Evolutionary conservation across 306 rosid species (phyloP).

Genomic region (Inga oerstediana): DNA sequence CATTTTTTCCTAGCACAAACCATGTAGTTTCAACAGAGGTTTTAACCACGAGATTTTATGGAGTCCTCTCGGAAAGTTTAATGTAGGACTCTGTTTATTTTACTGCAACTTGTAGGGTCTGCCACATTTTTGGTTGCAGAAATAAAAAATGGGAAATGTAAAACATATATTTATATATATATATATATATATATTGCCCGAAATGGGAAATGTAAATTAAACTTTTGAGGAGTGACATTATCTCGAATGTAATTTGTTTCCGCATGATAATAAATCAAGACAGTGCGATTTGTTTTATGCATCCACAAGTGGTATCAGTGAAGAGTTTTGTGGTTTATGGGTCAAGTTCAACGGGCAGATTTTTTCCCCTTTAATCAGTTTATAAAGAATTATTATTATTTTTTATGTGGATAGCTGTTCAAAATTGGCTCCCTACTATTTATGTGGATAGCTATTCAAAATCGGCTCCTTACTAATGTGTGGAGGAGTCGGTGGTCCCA

Average conservation of each 20-base stretch:
- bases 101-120: slow-evolving; percentile 31
- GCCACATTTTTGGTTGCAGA: slow-evolving; percentile 31
- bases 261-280: slow-evolving; percentile 41
- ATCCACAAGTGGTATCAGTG: slow-evolving; percentile 20
- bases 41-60: slow-evolving; percentile 30
- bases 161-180: no score
- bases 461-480: no score
- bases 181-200: no score
- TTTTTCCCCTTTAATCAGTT: background rate
- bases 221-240: slow-evolving; percentile 25
- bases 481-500: no score
- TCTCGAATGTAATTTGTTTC: slow-evolving; percentile 39
- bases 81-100: slow-evolving; percentile 28
- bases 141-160: slow-evolving; percentile 32
- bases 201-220: slow-evolving; percentile 42
- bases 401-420: no score
- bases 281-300: background rate
- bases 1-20: slow-evolving; percentile 29
- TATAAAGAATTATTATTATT: background rate
- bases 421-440: no score
- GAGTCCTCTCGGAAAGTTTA: slow-evolving; percentile 17
- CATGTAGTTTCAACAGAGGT: slow-evolving; percentile 28
- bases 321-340: background rate
- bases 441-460: no score
- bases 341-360: background rate